A percentile compares a stretch with the other conserved stretches of the same genome.
phyloP scores from a whole-genome alignment of 192 early-diverging fungal species.

The Phycomyces blakesleeanus region DNA sequence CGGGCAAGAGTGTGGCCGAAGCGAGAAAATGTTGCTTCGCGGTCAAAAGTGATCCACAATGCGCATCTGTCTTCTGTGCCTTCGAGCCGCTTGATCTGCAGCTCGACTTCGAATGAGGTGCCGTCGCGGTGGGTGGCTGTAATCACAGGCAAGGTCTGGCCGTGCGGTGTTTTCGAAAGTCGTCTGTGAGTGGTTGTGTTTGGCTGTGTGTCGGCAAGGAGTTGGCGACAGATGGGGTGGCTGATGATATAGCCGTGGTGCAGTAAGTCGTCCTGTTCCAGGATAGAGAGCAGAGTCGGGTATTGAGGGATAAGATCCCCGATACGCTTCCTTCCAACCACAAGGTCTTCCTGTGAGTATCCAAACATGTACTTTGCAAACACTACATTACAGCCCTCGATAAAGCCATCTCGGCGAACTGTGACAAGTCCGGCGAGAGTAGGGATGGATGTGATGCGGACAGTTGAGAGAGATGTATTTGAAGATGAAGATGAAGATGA shows the following conservation, averaged over 20 bases:
- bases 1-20: slow-evolving; percentile 18
- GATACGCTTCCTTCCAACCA: slow-evolving; percentile 40
- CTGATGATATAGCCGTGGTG: slow-evolving; percentile 24
- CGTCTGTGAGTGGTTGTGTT: neutral
- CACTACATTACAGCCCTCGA: slow-evolving; percentile 53
- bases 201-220: slow-evolving; percentile 7
- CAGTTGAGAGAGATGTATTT: slow-evolving; percentile 25
- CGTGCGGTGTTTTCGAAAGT: slow-evolving; percentile 14
- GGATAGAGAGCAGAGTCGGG: slow-evolving; percentile 40
- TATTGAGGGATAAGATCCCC: slow-evolving; percentile 58
- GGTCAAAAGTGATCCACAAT: slow-evolving; percentile 64
- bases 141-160: slow-evolving; percentile 26
- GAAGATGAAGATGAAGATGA: no score
- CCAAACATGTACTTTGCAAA: slow-evolving; percentile 69
- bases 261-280: slow-evolving; percentile 34
- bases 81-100: slow-evolving; percentile 54
- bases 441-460: slow-evolving; percentile 62
- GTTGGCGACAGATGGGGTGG: slow-evolving; percentile 26
- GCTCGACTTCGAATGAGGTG: slow-evolving; percentile 52
- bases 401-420: slow-evolving; percentile 39
- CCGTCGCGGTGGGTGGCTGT: slow-evolving; percentile 63
- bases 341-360: slow-evolving; percentile 42
- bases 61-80: slow-evolving; percentile 44
- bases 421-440: slow-evolving; percentile 65
- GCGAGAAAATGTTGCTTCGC: slow-evolving; percentile 37